These are phyloP conservation scores for Pluteus cervinus DNA, from an alignment of 768 basidiomycete genomes.

Conservation along the genomic window DNA sequence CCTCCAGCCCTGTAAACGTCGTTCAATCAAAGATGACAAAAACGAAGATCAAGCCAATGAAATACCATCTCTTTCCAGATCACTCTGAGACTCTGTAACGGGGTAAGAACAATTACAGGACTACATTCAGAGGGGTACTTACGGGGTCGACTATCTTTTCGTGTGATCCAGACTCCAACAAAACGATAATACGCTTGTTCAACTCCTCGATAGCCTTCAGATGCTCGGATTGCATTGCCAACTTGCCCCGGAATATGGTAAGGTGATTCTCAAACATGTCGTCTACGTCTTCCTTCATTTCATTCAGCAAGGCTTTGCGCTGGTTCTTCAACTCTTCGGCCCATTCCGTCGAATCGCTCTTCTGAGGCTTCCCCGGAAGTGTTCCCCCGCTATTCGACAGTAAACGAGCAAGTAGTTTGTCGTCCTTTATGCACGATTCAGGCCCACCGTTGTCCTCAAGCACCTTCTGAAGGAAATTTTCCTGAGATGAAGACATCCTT, in stretches of 20 bases:
- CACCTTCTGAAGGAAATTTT: conserved; percentile 30
- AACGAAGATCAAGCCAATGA: conserved; percentile 44
- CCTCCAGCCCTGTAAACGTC: conserved; percentile 27
- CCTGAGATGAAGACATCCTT: conserved; percentile 31
- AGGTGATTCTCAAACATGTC: conserved; percentile 31
- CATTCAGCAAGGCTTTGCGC: conserved; percentile 26
- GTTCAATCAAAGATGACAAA: conserved; percentile 36
- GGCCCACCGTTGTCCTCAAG: conserved; percentile 34
- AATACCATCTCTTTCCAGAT: conserved; percentile 52
- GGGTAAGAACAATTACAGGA: neutral
- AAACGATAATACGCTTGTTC: too few relatives aligned
- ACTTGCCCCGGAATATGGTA: conserved; percentile 38
- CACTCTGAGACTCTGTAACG: conserved; percentile 35
- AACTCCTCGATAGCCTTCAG: conserved; percentile 30
- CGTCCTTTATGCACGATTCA: conserved; percentile 25
- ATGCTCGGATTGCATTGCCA: conserved; percentile 38
- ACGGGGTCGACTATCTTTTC: conserved; percentile 36
- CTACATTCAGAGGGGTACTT: conserved; percentile 8
- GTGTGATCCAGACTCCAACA: conserved; percentile 39
- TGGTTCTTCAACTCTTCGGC: conserved; percentile 21
- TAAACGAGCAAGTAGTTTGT: conserved; percentile 24
- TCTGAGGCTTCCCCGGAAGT: too few relatives aligned
- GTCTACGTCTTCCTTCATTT: conserved; percentile 31
- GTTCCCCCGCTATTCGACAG: conserved; percentile 23
- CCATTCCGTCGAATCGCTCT: too few relatives aligned